A percentile compares a stretch with the other conserved stretches of the same genome.
Conservation (phyloP, 768 basidiomycete species). For the Sarcodon sp. region DNA sequence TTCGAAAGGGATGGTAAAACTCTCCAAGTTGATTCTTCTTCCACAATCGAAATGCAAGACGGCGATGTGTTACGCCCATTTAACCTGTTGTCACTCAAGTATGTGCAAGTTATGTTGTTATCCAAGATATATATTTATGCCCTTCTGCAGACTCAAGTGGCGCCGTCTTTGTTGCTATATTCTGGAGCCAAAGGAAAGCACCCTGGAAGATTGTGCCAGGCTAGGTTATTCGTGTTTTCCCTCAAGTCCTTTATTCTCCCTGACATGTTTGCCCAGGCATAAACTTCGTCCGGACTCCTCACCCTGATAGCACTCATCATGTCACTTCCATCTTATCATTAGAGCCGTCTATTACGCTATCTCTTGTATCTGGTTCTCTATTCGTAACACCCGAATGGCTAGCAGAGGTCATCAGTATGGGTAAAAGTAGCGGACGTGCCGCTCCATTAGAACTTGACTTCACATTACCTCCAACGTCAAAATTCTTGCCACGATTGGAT, state of each 20-base stretch:
- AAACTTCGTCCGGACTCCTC: constrained; percentile 32
- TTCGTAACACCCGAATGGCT: constrained; percentile 65
- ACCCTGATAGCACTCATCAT: constrained; percentile 48
- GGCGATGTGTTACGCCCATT: constrained; percentile 38
- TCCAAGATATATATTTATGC: too few relatives aligned
- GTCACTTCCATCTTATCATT: constrained; percentile 37
- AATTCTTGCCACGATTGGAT: constrained; percentile 48
- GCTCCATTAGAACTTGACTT: constrained; percentile 39
- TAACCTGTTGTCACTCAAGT: too few relatives aligned
- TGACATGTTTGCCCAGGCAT: constrained; percentile 30
- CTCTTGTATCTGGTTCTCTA: constrained; percentile 42
- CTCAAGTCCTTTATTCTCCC: background rate
- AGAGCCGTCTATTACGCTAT: constrained; percentile 37
- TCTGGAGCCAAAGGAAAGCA: background rate
- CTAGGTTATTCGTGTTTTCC: constrained; percentile 30
- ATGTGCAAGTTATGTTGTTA: too few relatives aligned
- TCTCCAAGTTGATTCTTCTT: constrained; percentile 22
- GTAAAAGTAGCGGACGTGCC: constrained; percentile 21
- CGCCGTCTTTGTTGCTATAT: too few relatives aligned
- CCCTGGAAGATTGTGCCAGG: constrained; percentile 14
- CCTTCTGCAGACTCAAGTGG: too few relatives aligned
- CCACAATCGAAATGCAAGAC: constrained; percentile 30
- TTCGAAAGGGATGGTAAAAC: constrained; percentile 25
- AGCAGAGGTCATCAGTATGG: constrained; percentile 41
- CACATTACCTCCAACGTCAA: constrained; percentile 33